phyloP scores from a whole-genome alignment of 176 grass and related monocot species.

The Saccharum officinarum region DNA sequence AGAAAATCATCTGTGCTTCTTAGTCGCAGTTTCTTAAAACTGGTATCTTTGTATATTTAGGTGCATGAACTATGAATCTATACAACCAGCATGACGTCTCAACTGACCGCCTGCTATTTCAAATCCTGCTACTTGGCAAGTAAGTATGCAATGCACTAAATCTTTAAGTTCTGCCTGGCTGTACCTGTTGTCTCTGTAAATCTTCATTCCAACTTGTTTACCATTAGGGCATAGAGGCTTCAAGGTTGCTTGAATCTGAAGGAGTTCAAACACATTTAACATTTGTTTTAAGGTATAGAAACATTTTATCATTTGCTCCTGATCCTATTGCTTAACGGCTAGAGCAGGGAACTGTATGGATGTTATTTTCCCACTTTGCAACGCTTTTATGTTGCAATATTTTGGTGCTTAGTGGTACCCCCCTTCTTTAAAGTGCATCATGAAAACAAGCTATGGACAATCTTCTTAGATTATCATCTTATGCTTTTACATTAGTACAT shows the following conservation, averaged over 20 bases:
- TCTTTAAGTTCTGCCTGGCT: constrained; percentile 7
- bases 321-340: constrained; percentile 1
- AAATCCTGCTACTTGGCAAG: constrained; percentile 99
- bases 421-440: background rate
- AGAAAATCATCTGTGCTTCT: background rate
- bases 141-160: constrained; percentile 39
- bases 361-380: background rate
- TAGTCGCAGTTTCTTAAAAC: constrained; percentile 20
- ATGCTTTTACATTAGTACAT: constrained; percentile 10
- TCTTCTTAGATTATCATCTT: background rate
- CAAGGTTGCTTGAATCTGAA: constrained; percentile 93
- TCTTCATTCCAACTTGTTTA: constrained; percentile 35
- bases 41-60: constrained; percentile 45
- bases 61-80: constrained; percentile 79
- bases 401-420: background rate
- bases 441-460: background rate
- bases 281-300: constrained; percentile 80
- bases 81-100: constrained; percentile 78
- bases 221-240: constrained; percentile 90
- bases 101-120: constrained; percentile 74
- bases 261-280: constrained; percentile 96
- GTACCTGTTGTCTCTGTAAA: constrained; percentile 17
- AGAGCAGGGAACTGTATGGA: background rate
- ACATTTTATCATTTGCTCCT: constrained; percentile 11
- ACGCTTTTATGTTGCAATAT: background rate